Base-by-base conservation (phyloP, 2,329 filamentous ascomycete species). In the Nothophoma quercina region DNA sequence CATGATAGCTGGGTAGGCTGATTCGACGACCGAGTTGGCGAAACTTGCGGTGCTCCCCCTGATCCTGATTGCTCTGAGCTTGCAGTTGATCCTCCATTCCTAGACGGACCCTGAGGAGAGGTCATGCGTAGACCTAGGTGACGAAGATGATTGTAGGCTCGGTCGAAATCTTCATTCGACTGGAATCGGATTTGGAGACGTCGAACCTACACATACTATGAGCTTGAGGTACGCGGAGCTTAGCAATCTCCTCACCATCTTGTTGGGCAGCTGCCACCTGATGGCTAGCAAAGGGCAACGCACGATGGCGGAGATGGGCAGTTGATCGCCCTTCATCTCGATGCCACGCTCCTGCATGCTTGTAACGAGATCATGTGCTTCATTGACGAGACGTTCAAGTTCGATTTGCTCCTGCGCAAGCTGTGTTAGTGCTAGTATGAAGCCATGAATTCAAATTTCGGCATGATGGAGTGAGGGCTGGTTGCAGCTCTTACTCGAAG, bases 101-200 rank as follows among this genome's bases (percentile, higher is more conserved):
- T 51, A 21, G 46, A 5, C 18, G 53, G 50, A 9, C 15, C 62
- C 39, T 46, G 46, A 3, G 60, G 48, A 4, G 55, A 38, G 21
- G 47, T 67, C 62, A 72, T 72, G 36, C 29, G 68, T 40, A 71
- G 73, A 51, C 72, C 73, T 12, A 73, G 60, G 15, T 57, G 52
- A 19, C 61, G 46, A 48, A 79, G 59, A 65, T 70, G 58, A 45
- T 62, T 60, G 51, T 71, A 59, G 50, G 61, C 65, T 54, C 51
- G 56, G 50, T 71, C 70, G 36, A 68, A 80, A 44, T 78, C 77
- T 21, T 60, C 42, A 8, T 71, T 62, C 5, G 68, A 73, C 13
- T 53, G 60, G 53, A 81, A 79, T 44, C 71, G 78, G 18, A 81
- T 54, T 55, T 81, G 79, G 30, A 79, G 65, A 35, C 78, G 73